Conservation (phyloP, 2,329 filamentous ascomycete species). For the Trichoderma sp. region DNA sequence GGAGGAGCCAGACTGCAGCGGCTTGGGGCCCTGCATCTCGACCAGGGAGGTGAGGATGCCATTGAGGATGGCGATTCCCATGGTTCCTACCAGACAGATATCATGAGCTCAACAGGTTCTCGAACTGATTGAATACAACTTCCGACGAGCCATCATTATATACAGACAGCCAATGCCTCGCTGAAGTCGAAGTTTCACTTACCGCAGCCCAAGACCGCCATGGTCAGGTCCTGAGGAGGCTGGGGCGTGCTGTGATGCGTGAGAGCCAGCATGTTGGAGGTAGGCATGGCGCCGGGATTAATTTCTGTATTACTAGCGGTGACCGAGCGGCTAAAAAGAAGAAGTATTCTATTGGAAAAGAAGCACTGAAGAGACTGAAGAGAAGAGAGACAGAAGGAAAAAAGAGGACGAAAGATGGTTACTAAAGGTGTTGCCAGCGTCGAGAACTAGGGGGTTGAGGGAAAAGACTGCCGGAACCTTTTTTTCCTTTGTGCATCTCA, state of each 20-base stretch:
- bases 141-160: not conserved
- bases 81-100: slow-evolving; percentile 60
- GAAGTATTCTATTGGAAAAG: not conserved
- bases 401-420: slow-evolving; percentile 2
- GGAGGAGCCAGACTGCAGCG: slow-evolving; percentile 48
- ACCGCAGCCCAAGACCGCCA: slow-evolving; percentile 83
- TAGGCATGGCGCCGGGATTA: slow-evolving; percentile 27
- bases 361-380: not conserved
- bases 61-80: slow-evolving; percentile 82
- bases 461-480: not conserved
- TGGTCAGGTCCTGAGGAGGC: slow-evolving; percentile 57
- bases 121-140: not conserved
- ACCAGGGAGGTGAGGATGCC: slow-evolving; percentile 74
- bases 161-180: not conserved
- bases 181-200: slow-evolving; percentile 38
- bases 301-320: slow-evolving; percentile 14
- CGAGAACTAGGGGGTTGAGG: not conserved
- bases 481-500: not conserved
- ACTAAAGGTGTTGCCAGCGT: not conserved
- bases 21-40: slow-evolving; percentile 50
- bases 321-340: slow-evolving; percentile 10
- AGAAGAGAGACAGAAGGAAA: not conserved
- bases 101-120: slow-evolving; percentile 1
- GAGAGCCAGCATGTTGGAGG: slow-evolving; percentile 36
- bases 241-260: slow-evolving; percentile 40